These are phyloP conservation scores for Globisporangium takayamanum DNA, from an alignment of 352 stramenopile genomes.

Conservation along the genomic window DNA sequence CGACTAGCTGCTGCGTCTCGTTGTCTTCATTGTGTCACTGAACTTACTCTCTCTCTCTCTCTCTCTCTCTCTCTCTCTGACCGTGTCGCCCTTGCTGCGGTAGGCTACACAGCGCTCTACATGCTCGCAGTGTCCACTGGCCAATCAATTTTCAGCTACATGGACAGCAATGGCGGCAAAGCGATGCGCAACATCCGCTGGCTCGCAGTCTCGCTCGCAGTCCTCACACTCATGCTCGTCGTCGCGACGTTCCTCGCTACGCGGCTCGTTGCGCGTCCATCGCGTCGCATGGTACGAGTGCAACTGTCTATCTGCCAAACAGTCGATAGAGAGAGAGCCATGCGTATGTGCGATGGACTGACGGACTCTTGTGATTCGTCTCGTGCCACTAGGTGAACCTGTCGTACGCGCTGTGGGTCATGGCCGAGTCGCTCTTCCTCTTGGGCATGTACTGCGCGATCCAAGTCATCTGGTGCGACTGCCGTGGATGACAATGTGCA, in stretches of 20 bases:
- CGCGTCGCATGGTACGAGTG: conserved; percentile 55
- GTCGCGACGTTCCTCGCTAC: conserved; percentile 53
- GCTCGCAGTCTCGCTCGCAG: conserved; percentile 39
- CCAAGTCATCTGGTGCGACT: conserved; percentile 55
- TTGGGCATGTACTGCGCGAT: conserved; percentile 48
- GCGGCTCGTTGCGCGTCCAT: conserved; percentile 49
- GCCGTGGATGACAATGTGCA: neutral
- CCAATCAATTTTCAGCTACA: conserved; percentile 59
- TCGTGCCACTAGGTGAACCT: conserved; percentile 47
- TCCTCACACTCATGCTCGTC: conserved; percentile 33
- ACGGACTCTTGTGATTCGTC: neutral
- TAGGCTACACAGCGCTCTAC: conserved; percentile 91
- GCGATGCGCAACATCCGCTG: conserved; percentile 58
- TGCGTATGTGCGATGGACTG: too few relatives aligned
- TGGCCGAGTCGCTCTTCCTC: conserved; percentile 56
- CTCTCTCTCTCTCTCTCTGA: too few relatives aligned
- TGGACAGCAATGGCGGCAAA: conserved; percentile 52
- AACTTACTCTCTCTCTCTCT: too few relatives aligned
- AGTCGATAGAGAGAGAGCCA: neutral
- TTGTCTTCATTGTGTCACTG: too few relatives aligned
- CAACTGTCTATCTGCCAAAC: neutral
- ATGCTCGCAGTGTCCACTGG: conserved; percentile 63
- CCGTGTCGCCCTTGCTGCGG: neutral
- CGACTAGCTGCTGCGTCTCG: too few relatives aligned
- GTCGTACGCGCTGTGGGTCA: conserved; percentile 71